Evolutionary conservation across 495 filamentous ascomycete species (phyloP), one percentile per base, ranked within the genome.

Genomic region (Trichoderma asperelloides): DNA sequence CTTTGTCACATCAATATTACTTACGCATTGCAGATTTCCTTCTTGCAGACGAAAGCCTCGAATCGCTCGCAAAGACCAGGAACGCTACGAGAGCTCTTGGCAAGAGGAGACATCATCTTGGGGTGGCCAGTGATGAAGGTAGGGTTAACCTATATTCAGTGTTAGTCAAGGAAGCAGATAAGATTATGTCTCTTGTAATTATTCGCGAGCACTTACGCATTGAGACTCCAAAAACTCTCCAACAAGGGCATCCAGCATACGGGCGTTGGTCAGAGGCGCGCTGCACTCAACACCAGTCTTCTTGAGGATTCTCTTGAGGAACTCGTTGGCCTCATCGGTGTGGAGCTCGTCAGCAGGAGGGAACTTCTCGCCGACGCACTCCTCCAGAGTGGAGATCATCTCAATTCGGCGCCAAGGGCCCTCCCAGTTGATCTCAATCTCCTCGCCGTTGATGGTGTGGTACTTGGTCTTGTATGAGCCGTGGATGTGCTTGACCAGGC

Each of bases 31-130:
- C 87, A 88, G 70, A 97, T 96, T 76, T 97, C 92, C 85, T 97
- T 97, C 83, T 92, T 96, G 85, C 90, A 93, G 39, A 96, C 96
- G 73, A 98, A 98, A 23, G 91, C 93, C 79, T 98, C 95, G 79
- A 97, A 97, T 65, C 96, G 88, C 80, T 98, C 95, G 76, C 92
- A 96, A 16, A 98, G 86, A 71, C 96, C 96, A 62, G 87, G 83
- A 69, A 87, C 84, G 68, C 80, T 72, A 68, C 96, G 90, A 79
- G 97, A 91, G 78, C 91, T 92, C 84, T 99, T 98, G 82, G 95
- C 96, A 37, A 98, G 83, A 5, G 95, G 95, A 23, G 91, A 95
- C 96, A 99, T 99, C 88, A 96, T 91, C 78, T 96, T 90, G 9
- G 93, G 93, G 80, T 97, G 93, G 65, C 77, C 74, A 47, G 71